Base-by-base conservation (phyloP, 352 stramenopile genomes). In the Nothophytophthora sp. region DNA sequence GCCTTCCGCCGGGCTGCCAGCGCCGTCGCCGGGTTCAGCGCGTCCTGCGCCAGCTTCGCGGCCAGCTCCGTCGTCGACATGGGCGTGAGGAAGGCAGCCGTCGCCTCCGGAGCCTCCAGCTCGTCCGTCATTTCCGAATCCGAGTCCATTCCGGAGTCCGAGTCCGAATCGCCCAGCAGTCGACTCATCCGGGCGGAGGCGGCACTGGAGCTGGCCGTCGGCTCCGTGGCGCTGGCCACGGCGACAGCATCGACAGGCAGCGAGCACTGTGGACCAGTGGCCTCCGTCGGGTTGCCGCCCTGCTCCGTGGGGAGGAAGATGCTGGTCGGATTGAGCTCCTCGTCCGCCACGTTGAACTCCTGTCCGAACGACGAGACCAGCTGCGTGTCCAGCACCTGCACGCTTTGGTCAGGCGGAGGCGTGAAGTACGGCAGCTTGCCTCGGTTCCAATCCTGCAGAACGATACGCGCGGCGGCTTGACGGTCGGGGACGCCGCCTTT, bases 401-500 rank as follows among this genome's bases (percentile, higher is more conserved):
- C 63, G 42, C 81, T 86, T 27, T 73, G 58, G 41, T 86, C 69
- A 4, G 89, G 88, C 2, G 88, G 88, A 15, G 73, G 71, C 23
- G 78, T 91, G 69, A 89, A 96, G 67, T 94, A 97, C 25, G 81
- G 77, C 33, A 97, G 88, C 50, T 92, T 92, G 45, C 93, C 93
- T 25, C 76, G 75, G 57, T 98, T 97, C 85, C 90, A 98, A 68
- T 98, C 93, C 56, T 95, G 79, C 20, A 98, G 76, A 16, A 98
- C 79, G 34, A 89, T 81, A 11, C 92, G 81, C 24, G 96, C 96
- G 33, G 96, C 96, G 29, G 90, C 86, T 39, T 96, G 77, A 41
- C 97, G 95, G 62, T 99, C 95, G 0, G 96, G 96, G 32, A 92
- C 81, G n/a, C 81, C 81, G 33, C 97, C 96, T 58, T 99, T 99